Evolutionary conservation across 352 stramenopile species (phyloP), one percentile per base, ranked within the genome.

Genomic region (Phytopythium mirpurense): DNA sequence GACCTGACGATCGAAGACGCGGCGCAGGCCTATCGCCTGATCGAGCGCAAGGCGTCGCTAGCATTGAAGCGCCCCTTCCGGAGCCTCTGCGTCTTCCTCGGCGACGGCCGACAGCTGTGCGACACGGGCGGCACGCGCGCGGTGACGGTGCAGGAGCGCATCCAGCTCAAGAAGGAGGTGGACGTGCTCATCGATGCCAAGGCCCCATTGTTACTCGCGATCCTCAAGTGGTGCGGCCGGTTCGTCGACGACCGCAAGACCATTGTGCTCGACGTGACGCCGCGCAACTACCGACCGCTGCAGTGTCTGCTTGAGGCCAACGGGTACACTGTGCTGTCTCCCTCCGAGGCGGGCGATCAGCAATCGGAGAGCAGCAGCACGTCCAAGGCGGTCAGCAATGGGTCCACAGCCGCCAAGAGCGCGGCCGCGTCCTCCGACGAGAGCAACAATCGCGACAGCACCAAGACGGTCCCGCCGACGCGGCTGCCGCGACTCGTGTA

Each of bases 131-230:
- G 75, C 3, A 74, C 71, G 5, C 60, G 65, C 5, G 71, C 74
- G 34, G 73, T 88, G 31, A 76, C 68, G 23, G 51, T 88, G 16
- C 62, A 66, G 19, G 68, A 83, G 24, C 69, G 76, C 41, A 70
- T 72, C 31, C 62, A 59, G 27, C 59, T 82, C 14, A 83, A 85
- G 48, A 73, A 83, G 34, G 76, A 88, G 54, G 72, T 81, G 15
- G 74, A 88, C 49, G 74, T 88, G 41, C 59, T 87, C 16, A 85
- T 87, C n/a, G 76, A 87, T 42, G 70, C 71, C 34, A 83, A 85
- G 62, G 76, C 72, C 8, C 72, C 74, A 6, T 44, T 85, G 10
- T 52, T 83, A 16, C 54, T 85, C 12, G 73, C 73, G 23, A 65
- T 85, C 19, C 59, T 85, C 32, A 81, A 78, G 56, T 87, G 76